phyloP scores from a whole-genome alignment of 768 basidiomycete genomes.

The Tremella fuciformis region DNA sequence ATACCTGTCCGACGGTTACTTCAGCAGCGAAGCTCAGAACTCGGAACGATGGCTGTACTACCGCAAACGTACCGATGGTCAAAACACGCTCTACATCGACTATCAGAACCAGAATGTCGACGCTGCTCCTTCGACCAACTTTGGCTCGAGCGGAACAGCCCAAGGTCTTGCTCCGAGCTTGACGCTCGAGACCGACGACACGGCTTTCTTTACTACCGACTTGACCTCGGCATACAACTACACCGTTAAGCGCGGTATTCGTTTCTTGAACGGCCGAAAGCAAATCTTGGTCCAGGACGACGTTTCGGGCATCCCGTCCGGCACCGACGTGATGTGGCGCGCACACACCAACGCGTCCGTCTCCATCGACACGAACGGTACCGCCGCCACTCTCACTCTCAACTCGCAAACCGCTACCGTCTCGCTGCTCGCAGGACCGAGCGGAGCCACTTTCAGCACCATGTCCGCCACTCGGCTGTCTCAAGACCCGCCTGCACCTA shows the following conservation, averaged over 20 bases:
- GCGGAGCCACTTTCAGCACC: slow-evolving; percentile 65
- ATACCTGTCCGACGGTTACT: slow-evolving; percentile 75
- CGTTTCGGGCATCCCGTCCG: slow-evolving; percentile 58
- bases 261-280: slow-evolving; percentile 72
- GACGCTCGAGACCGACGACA: slow-evolving; percentile 62
- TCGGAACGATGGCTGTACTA: slow-evolving; percentile 84
- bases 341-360: slow-evolving; percentile 93
- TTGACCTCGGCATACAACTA: slow-evolving; percentile 64
- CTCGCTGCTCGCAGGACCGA: slow-evolving; percentile 64
- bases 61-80: slow-evolving; percentile 93
- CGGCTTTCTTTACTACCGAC: slow-evolving; percentile 77
- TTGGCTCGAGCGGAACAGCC: slow-evolving; percentile 58
- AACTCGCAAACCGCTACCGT: slow-evolving; percentile 67
- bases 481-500: slow-evolving; percentile 65
- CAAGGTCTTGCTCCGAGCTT: slow-evolving; percentile 86
- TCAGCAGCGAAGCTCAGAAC: slow-evolving; percentile 67
- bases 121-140: slow-evolving; percentile 61
- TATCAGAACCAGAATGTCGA: slow-evolving; percentile 73
- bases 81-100: slow-evolving; percentile 84
- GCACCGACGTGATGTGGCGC: slow-evolving; percentile 66
- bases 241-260: slow-evolving; percentile 78
- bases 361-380: slow-evolving; percentile 55
- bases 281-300: slow-evolving; percentile 95
- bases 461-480: slow-evolving; percentile 60
- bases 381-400: slow-evolving; percentile 72